Base-by-base conservation (phyloP, 2,329 filamentous ascomycete genomes). In the Alternaria sp. region DNA sequence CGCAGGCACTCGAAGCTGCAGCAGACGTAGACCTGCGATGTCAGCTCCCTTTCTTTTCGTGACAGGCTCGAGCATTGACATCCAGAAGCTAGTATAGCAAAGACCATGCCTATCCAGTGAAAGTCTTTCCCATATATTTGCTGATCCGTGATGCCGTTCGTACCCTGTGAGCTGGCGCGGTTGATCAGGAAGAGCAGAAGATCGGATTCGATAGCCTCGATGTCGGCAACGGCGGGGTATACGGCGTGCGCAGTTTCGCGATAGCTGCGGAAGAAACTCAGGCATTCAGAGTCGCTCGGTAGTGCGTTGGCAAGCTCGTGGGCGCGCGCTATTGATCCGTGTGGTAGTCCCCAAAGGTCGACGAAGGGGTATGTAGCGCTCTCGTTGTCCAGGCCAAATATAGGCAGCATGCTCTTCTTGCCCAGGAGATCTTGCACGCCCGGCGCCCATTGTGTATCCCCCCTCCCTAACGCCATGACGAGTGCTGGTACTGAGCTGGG, bases 321-420 rank as follows among this genome's bases (percentile, higher is more conserved):
- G 6, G 88, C 83, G 70, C 88, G 85, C 64, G 86, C 83, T 6
- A 86, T 81, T 1, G 86, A 87, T 54, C 85, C 87, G 60, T 89
- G 87, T 2, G 86, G 87, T 6, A 88, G 67, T 2, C 83, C 88
- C 87, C 87, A 90, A 3, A 90, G 78, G 71, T 89, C 88, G 26
- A 90, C 87, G 69, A 90, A 90, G 7, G 88, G 88, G 71, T 90
- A 90, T 9, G 87, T 89, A 5, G 87, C 87, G 41, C 85, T 87
- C 70, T 89, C 87, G 68, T 90, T 89, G 71, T 89, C 88, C 33
- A 90, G 81, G 3, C 88, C 88, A 60, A 90, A 83, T 58, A 89
- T 86, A 0, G 88, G 87, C 21, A 90, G 77, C 67, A 90, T 87
- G 50, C 86, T 87, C 68, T 87, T 87, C 67, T 80, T 81, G 61